These are phyloP conservation scores for Prototheca wickerhamii DNA, from an alignment of 163 green algal genomes.

Conservation along the genomic window DNA sequence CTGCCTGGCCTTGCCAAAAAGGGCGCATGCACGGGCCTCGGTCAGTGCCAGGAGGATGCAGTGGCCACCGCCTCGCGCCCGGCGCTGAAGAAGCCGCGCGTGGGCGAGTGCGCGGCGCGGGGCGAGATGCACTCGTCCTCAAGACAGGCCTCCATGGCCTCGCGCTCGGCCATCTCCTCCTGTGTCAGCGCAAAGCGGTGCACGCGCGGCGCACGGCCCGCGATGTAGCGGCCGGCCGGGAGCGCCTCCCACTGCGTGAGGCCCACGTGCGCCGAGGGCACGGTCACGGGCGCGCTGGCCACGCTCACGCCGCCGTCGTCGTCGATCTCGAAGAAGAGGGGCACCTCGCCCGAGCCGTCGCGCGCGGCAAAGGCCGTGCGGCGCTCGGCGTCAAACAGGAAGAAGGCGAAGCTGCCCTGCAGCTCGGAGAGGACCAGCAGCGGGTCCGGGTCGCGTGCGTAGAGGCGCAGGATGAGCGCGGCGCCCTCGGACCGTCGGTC, in stretches of 20 bases:
- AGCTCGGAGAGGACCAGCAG: conserved; percentile 62
- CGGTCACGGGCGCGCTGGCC: conserved; percentile 21
- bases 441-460: conserved; percentile 29
- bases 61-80: too few relatives aligned
- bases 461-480: conserved; percentile 41
- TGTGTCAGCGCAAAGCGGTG: conserved; percentile 61
- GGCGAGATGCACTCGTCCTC: conserved; percentile 20
- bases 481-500: conserved; percentile 13
- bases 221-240: conserved; percentile 52
- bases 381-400: conserved; percentile 46
- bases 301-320: conserved; percentile 36
- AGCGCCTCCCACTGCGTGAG: conserved; percentile 47
- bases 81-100: too few relatives aligned
- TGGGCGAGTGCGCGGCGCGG: not conserved
- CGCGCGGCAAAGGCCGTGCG: conserved; percentile 53
- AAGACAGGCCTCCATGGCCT: conserved; percentile 16
- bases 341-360: conserved; percentile 39
- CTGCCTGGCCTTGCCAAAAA: too few relatives aligned
- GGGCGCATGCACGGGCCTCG: too few relatives aligned
- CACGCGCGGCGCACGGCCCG: conserved; percentile 23
- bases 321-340: conserved; percentile 44
- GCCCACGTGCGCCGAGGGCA: conserved; percentile 3
- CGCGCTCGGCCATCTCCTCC: conserved; percentile 38
- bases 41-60: too few relatives aligned
- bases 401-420: conserved; percentile 60